phyloP scores from a whole-genome alignment of 345 rosid genomes.

The Rhodomyrtus tomentosa region DNA sequence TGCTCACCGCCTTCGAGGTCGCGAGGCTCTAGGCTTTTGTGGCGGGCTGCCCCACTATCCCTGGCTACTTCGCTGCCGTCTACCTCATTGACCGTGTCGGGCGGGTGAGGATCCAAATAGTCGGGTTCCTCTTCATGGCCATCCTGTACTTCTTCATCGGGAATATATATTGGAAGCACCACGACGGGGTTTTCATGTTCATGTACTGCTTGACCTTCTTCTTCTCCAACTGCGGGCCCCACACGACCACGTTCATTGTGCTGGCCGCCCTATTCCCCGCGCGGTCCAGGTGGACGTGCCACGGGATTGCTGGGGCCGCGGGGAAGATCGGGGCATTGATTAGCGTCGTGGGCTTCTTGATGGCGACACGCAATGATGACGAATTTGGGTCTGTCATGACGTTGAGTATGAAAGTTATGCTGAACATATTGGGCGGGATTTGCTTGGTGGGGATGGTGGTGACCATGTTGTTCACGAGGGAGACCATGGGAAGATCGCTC shows the following conservation, averaged over 20 bases:
- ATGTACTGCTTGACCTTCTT: slow-evolving; percentile 44
- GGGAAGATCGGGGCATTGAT: slow-evolving; percentile 70
- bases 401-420: slow-evolving; percentile 29
- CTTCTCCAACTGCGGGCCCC: slow-evolving; percentile 77
- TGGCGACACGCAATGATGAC: slow-evolving; percentile 14
- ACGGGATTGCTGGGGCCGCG: slow-evolving; percentile 58
- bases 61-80: slow-evolving; percentile 61
- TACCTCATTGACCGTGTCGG: slow-evolving; percentile 57
- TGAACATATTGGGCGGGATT: not conserved
- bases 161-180: slow-evolving; percentile 15
- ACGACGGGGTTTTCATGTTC: slow-evolving; percentile 20
- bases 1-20: slow-evolving; percentile 15
- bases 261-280: slow-evolving; percentile 82
- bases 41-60: slow-evolving; percentile 45
- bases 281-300: slow-evolving; percentile 63
- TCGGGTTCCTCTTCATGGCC: slow-evolving; percentile 59
- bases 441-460: not conserved
- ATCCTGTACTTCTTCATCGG: slow-evolving; percentile 42
- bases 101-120: slow-evolving; percentile 43
- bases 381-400: not conserved
- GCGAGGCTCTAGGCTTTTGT: slow-evolving; percentile 35
- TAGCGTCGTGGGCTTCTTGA: slow-evolving; percentile 42
- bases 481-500: slow-evolving; percentile 71
- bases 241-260: slow-evolving; percentile 64
- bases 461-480: slow-evolving; percentile 36